Base-by-base conservation (phyloP, 345 rosid species). In the Moricandia arvensis region DNA sequence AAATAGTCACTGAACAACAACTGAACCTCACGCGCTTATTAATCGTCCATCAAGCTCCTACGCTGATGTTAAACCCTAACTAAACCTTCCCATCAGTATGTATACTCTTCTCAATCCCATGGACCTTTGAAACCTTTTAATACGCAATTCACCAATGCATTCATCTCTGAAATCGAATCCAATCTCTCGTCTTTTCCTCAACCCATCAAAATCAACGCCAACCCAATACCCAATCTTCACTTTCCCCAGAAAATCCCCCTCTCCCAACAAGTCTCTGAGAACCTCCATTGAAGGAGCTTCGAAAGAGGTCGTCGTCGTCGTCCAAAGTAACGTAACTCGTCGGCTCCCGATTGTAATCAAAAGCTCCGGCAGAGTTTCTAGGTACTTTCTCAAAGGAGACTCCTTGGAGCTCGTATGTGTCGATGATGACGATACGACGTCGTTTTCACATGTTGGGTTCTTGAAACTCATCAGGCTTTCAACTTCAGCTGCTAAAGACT, bases 401-500 rank as follows among this genome's bases (percentile, higher is more conserved):
- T 61, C 74, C 8, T 75, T 75, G 63, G 68, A 75, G 54, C 9
- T 75, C 5, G 6, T 62, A 29, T 38, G 75, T 18, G 57, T 68
- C 37, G 47, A 61, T 12, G 37, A 34, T 59, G 79, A 60, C 27
- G 64, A 60, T 51, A 7, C 74, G 57, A 8, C 74, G 35, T 8
- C 69, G 57, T 75, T 68, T 75, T 34, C 63, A 2, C 53, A 24
- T 4, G 61, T 47, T 5, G 21, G 73, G 8, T 60, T 84, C 16
- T 74, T 80, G 61, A 79, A 83, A 47, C 54, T 87, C 33, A 65
- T 78, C n/a, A 79, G 79, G 63, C 63, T 77, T 69, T 84, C 78
- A 6, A 63, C 84, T 70, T 82, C 80, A 38, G 85, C 74, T 31
- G 77, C 85, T 9, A 85, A 84, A 83, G 78, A 89, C 71, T 89